Percentiles rank a stretch among this genome's conserved stretches.
Conservation (phyloP, 192 early-diverging fungal species). For the Gigaspora rosea region DNA sequence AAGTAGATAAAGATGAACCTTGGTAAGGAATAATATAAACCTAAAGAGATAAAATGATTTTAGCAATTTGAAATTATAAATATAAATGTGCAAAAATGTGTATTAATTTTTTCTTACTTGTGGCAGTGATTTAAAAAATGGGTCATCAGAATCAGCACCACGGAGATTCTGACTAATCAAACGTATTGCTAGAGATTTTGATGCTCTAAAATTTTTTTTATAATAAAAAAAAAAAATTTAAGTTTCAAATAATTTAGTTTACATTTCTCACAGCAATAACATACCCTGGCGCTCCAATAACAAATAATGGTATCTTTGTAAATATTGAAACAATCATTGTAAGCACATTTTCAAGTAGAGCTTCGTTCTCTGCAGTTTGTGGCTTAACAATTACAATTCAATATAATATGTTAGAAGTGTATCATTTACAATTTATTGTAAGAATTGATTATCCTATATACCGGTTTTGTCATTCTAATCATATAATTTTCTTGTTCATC, state of each 20-base stretch:
- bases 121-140: too few relatives aligned
- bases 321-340: slow-evolving; percentile 33
- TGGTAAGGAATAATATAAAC: neutral
- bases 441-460: neutral
- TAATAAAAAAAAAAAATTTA: too few relatives aligned
- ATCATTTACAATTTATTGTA: too few relatives aligned
- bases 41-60: neutral
- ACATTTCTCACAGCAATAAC: too few relatives aligned
- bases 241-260: too few relatives aligned
- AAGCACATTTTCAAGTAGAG: slow-evolving; percentile 30
- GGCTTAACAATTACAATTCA: neutral
- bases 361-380: slow-evolving; percentile 23
- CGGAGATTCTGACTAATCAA: slow-evolving; percentile 19
- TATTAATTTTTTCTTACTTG: too few relatives aligned
- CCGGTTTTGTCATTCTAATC: slow-evolving; percentile 16
- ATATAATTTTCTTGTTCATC: slow-evolving; percentile 35
- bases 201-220: neutral
- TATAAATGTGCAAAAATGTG: too few relatives aligned
- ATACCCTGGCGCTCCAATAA: slow-evolving; percentile 31
- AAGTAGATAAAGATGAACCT: too few relatives aligned
- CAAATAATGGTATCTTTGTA: slow-evolving; percentile 27
- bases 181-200: slow-evolving; percentile 31
- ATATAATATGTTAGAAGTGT: too few relatives aligned
- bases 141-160: too few relatives aligned
- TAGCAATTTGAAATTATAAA: too few relatives aligned